Base-by-base conservation (phyloP, 306 rosid genomes). In the Fragaria nilgerrensis region DNA sequence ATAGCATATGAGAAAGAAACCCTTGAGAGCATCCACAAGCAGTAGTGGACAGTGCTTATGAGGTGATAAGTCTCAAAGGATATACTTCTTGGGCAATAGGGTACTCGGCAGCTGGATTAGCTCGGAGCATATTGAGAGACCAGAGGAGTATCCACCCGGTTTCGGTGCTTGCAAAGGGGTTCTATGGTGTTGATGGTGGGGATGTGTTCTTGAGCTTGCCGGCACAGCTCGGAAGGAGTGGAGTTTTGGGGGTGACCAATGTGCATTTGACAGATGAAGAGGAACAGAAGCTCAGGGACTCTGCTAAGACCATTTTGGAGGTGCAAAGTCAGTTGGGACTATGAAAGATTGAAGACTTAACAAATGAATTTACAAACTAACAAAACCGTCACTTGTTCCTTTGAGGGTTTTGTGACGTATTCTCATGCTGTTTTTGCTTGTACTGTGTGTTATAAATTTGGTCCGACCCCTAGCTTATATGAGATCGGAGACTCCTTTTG, bases 51-150 rank as follows among this genome's bases (percentile, higher is more conserved):
- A 74, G 97, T 9, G 98, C 98, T 0, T 86, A 90, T 8, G 98
- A 95, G 81, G 98, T 95, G 4, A 95, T 95, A 2, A 80, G 80
- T 50, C 84, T 95, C 0, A 95, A 95, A 81, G 98, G 98, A 17
- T 92, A 95, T 81, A 95, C 98, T 43, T 95, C 98, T 0, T 95
- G 98, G 98, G 98, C 98, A 0, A 88, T 95, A 9, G 97, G 98
- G 39, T 95, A 95, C 82, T 92, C 98, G 0, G 97, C 81, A 11
- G 95, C 98, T 0, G 87, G 72, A 52, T 78, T 95, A 29, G 93
- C 90, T 0, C 84, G 96, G 50, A 68, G 80, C 67, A 72, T 95
- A 25, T 74, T 95, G 0, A 83, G 98, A 67, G 86, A 92, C 83
- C 97, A 95, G 77, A 85, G 96, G 85, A 92, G 78, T 80, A 91